Evolutionary conservation across 2,329 filamentous ascomycete species (phyloP).

Genomic region (Diplodia mutila): DNA sequence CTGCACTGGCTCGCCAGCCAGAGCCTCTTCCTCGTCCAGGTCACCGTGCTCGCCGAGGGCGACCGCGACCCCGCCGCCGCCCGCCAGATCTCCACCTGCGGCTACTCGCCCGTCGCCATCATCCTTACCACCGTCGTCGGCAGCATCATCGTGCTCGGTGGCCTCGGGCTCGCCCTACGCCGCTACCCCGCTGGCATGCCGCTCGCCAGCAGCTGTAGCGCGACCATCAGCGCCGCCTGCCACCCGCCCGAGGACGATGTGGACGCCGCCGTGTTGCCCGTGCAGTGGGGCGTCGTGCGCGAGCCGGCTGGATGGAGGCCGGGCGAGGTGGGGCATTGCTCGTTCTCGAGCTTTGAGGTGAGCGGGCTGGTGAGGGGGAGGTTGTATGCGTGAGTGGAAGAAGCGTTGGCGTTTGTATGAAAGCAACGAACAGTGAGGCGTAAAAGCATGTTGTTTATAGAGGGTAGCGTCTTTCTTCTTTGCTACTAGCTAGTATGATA

Average conservation of each 20-base stretch:
- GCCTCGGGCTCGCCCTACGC: conserved; percentile 27
- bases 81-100: conserved; percentile 25
- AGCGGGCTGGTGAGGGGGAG: conserved; percentile 27
- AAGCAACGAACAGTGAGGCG: not conserved
- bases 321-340: conserved; percentile 29
- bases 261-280: conserved; percentile 29
- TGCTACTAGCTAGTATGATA: too few species aligned
- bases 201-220: conserved; percentile 35
- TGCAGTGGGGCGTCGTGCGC: conserved; percentile 36
- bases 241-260: conserved; percentile 31
- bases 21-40: conserved; percentile 46
- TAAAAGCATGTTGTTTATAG: too few species aligned
- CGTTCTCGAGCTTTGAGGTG: conserved; percentile 32
- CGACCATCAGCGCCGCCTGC: conserved; percentile 42
- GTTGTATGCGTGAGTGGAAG: conserved; percentile 24
- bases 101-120: conserved; percentile 27
- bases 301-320: conserved; percentile 10
- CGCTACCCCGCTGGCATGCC: conserved; percentile 35
- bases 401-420: not conserved
- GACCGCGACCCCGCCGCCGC: not conserved
- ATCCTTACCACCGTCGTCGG: conserved; percentile 28
- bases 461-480: too few species aligned
- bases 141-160: conserved; percentile 26
- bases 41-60: conserved; percentile 27
- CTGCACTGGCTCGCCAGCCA: conserved; percentile 53